Evolutionary conservation across 2,329 filamentous ascomycete genomes (phyloP).

Genomic region (Aureobasidium lini): DNA sequence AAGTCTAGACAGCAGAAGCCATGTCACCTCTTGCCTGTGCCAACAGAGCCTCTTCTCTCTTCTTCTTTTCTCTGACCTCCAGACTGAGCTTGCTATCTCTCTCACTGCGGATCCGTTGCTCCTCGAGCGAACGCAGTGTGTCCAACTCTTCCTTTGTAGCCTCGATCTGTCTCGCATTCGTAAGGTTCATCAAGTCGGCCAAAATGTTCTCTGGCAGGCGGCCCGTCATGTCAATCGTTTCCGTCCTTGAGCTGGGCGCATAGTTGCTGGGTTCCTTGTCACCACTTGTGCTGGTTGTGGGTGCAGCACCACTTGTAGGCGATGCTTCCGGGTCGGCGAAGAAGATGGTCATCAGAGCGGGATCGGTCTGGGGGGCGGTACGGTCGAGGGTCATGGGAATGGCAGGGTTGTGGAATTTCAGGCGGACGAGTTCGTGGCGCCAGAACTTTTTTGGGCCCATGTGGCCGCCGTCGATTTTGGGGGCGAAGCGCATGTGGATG

Average conservation of each 20-base stretch:
- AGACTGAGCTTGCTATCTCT: constrained; percentile 49
- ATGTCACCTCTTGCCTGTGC: constrained; percentile 46
- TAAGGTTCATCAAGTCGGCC: constrained; percentile 53
- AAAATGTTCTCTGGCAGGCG: constrained; percentile 57
- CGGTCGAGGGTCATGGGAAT: constrained; percentile 77
- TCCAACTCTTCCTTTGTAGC: constrained; percentile 53
- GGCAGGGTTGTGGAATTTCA: constrained; percentile 91
- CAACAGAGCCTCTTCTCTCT: constrained; percentile 55
- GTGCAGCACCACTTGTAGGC: constrained; percentile 20
- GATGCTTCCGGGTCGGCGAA: constrained; percentile 35
- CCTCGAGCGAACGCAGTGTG: constrained; percentile 52
- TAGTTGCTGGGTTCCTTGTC: constrained; percentile 28
- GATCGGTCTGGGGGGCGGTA: constrained; percentile 47
- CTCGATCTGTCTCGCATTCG: constrained; percentile 50
- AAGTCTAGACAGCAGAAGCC: constrained; percentile 20
- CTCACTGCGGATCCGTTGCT: constrained; percentile 44
- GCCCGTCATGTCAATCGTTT: constrained; percentile 52
- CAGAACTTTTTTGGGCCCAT: constrained; percentile 81
- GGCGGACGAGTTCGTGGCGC: constrained; percentile 68
- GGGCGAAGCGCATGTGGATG: constrained; percentile 67
- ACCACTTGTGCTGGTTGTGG: constrained; percentile 22
- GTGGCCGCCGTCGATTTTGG: constrained; percentile 57
- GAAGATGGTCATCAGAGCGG: constrained; percentile 60
- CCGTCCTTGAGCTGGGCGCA: constrained; percentile 26
- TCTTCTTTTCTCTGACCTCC: constrained; percentile 49